phyloP scores from a whole-genome alignment of 2,329 filamentous ascomycete species.

The Corynespora cassiicola region DNA sequence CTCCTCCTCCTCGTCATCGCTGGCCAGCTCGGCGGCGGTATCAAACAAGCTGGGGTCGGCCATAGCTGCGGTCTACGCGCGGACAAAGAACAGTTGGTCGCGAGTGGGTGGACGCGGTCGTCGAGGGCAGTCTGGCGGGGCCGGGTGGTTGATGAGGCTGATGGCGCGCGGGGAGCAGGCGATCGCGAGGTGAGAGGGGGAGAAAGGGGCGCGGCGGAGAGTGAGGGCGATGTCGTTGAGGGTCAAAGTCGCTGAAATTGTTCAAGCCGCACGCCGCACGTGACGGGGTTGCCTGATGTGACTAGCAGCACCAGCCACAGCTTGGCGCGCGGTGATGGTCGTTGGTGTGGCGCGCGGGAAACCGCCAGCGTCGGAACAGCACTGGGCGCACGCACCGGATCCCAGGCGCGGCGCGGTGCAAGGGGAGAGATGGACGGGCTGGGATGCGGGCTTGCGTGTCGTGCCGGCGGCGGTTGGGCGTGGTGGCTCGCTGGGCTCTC shows the following conservation, averaged over 20 bases:
- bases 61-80: slow-evolving; percentile 32
- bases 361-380: no score
- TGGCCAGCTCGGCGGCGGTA: slow-evolving; percentile 83
- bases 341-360: no score
- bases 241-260: slow-evolving; percentile 16
- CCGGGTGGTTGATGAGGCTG: slow-evolving; percentile 12
- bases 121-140: slow-evolving; percentile 13
- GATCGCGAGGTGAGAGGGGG: slow-evolving; percentile 19
- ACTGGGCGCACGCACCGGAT: no score
- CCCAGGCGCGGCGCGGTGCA: no score
- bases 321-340: no score
- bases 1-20: slow-evolving; percentile 51
- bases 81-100: slow-evolving; percentile 36
- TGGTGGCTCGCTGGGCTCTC: no score
- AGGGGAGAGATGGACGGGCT: no score
- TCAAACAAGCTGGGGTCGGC: slow-evolving; percentile 79
- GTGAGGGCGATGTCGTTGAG: neutral
- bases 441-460: no score
- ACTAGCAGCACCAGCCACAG: slow-evolving; percentile 8
- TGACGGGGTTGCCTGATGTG: neutral
- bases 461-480: no score
- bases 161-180: slow-evolving; percentile 19
- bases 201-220: slow-evolving; percentile 14
- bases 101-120: slow-evolving; percentile 14
- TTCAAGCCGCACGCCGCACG: slow-evolving; percentile 12